Base-by-base conservation (phyloP, 305 asterid genomes). In the Petunia hybrid region DNA sequence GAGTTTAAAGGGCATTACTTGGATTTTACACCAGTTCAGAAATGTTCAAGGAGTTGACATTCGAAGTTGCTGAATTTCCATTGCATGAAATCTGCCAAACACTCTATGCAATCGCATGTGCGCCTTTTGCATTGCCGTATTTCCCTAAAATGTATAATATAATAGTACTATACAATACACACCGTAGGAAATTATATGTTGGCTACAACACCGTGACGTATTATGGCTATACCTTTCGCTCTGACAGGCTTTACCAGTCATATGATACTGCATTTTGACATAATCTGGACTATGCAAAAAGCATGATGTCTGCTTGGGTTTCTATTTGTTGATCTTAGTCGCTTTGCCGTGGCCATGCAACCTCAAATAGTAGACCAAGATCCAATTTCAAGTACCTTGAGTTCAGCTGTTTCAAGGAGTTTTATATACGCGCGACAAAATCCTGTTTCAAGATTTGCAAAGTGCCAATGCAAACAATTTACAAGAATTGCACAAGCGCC, bases 401-500 rank as follows among this genome's bases (percentile, higher is more conserved):
- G 43, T 31, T 36, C 6, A 7, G 51, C 31, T 48, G 31, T 46
- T 71, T 61, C 61, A 3, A 70, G 31, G 13, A 71, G 61, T 3
- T 46, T 22, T 70, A 8, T 31, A 55, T 46, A 46, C 12, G 43
- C 31, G 5, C 12, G 22, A 53, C 8, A 4, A 1, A 61, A 74
- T 74, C 46, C 57, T 8, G 39, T 74, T 74, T 53, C 79, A 74
- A 60, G 75, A 74, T 31, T 51, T 68, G 74, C 70, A 40, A 64
- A 22, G 36, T 70, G 39, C 62, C 7, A 76, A 38, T 46, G 48
- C 57, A 55, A 63, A 51, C 31, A 85, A 80, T 83, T 56, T 82
- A 78, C 83, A 85, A 57, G 81, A 66, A 80, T 77, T 73, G 84
- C 68, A 65, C 67, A 67, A 83, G 86, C 81, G 73, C 46, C 40